Base-by-base conservation (phyloP, 148 eudicot genomes). In the Diospyros lotus region DNA sequence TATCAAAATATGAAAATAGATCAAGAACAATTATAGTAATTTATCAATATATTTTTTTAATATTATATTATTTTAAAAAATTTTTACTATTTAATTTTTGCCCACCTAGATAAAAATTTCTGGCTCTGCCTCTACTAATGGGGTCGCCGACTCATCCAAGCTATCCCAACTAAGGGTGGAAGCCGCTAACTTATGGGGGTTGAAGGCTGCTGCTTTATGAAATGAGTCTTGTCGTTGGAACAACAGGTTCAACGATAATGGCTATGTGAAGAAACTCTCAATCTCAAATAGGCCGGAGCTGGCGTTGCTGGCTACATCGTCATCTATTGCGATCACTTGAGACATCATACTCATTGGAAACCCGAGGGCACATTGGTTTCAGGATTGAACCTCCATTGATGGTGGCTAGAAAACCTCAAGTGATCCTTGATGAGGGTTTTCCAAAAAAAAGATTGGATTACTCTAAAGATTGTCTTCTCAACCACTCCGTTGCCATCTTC, bases 231-330 rank as follows among this genome's bases (percentile, higher is more conserved):
- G 74, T 28, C 83, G 58, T 8, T 66, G 76, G 74, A 66, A 79
- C 73, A 76, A 77, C 2, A 83, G 84, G 45, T 77, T 82, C 3
- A 76, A 54, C 1, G 90, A 75, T 1, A 89, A 74, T 0, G 89
- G 66, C 6, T 77, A 81, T 1, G 86, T 83, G 4, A 87, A 80
- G 73, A 93, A 84, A 75, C 92, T 89, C 70, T 93, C 96, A 60
- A 93, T 85, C 74, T 93, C 98, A 73, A 93, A 91, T 61, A 93
- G 77, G 52, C 91, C 98, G 0, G 98, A 93, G 80, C 98, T 93
- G 0, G 91, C 94, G 54, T 91, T 94, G 73, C 98, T 93, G 4
- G 75, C 87, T 44, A 72, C 84, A 45, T 93, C 92, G 2, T 93
- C 98, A 5, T 93, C 96, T 41, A 82, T 78, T 64, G 84, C 82